phyloP scores from a whole-genome alignment of 1,139 yeast genomes.

The Blastobotrys arbuscula region DNA sequence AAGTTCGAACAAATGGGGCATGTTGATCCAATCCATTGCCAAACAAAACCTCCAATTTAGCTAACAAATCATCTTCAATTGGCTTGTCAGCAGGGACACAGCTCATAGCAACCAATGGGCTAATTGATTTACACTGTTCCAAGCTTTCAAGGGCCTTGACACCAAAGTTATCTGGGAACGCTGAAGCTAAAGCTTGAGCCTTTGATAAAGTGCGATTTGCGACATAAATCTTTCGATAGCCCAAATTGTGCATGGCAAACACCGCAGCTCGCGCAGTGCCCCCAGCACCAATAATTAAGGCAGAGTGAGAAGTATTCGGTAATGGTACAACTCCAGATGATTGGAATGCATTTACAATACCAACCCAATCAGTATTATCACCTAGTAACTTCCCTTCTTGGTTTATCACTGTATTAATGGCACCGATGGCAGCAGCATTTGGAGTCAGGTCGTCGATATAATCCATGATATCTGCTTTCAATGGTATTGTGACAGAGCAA shows the following conservation, averaged over 20 bases:
- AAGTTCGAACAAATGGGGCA: slow-evolving; percentile 39
- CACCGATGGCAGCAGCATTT: slow-evolving; percentile 77
- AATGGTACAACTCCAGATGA: slow-evolving; percentile 52
- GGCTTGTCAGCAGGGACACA: slow-evolving; percentile 88
- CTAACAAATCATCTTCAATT: slow-evolving; percentile 49
- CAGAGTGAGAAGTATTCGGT: slow-evolving; percentile 29
- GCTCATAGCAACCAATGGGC: slow-evolving; percentile 64
- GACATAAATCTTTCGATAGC: slow-evolving; percentile 71
- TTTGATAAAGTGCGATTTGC: slow-evolving; percentile 75
- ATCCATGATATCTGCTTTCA: slow-evolving; percentile 72
- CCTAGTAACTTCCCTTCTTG: slow-evolving; percentile 56
- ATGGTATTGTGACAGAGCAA: slow-evolving; percentile 84
- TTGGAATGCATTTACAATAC: slow-evolving; percentile 65
- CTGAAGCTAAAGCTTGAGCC: slow-evolving; percentile 49
- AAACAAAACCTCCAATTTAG: slow-evolving; percentile 40
- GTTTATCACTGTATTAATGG: slow-evolving; percentile 77
- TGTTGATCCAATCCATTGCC: slow-evolving; percentile 33
- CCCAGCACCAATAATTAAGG: slow-evolving; percentile 85
- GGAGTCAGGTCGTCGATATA: slow-evolving; percentile 53
- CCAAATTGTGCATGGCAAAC: slow-evolving; percentile 74
- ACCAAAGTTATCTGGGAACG: slow-evolving; percentile 58
- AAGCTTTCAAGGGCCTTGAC: slow-evolving; percentile 53
- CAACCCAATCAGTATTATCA: slow-evolving; percentile 95
- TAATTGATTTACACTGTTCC: slow-evolving; percentile 18
- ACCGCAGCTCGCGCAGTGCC: slow-evolving; percentile 97